Evolutionary conservation across 805 yeast genomes (phyloP).

Genomic region (Lachancea sp.): DNA sequence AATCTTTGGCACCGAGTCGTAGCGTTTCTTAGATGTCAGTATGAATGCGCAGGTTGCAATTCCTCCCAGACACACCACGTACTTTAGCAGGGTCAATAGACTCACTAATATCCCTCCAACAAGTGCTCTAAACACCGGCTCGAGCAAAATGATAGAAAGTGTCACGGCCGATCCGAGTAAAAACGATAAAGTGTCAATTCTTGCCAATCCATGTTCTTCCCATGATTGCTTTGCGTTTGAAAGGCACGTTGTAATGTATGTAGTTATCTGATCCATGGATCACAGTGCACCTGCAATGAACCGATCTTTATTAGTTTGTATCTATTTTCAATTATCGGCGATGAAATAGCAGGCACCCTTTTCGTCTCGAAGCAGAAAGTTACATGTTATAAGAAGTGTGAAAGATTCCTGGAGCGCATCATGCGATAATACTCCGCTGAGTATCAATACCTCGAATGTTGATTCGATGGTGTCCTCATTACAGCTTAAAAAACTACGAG

Average conservation of each 20-base stretch:
- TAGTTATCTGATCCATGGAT: background rate
- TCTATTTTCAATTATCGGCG: no score
- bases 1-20: background rate
- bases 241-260: background rate
- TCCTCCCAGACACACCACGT: slow-evolving; percentile 20
- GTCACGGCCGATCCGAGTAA: slow-evolving; percentile 20
- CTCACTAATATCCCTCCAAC: slow-evolving; percentile 26
- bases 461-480: no score
- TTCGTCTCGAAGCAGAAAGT: no score
- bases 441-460: no score
- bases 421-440: no score
- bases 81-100: slow-evolving; percentile 18
- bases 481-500: no score
- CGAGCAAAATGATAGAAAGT: slow-evolving; percentile 14
- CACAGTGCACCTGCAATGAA: background rate
- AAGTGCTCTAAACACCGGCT: slow-evolving; percentile 22
- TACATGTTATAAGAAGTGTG: no score
- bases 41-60: slow-evolving; percentile 14
- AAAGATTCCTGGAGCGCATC: no score
- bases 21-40: slow-evolving; percentile 7
- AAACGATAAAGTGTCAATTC: slow-evolving; percentile 24
- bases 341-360: no score
- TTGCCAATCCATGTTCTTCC: slow-evolving; percentile 7
- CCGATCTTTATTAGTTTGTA: no score
- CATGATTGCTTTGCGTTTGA: slow-evolving; percentile 1